Percentiles rank a stretch among this genome's conserved stretches.
phyloP scores from a whole-genome alignment of 2,329 filamentous ascomycete species.

The Pseudonectria buxi region DNA sequence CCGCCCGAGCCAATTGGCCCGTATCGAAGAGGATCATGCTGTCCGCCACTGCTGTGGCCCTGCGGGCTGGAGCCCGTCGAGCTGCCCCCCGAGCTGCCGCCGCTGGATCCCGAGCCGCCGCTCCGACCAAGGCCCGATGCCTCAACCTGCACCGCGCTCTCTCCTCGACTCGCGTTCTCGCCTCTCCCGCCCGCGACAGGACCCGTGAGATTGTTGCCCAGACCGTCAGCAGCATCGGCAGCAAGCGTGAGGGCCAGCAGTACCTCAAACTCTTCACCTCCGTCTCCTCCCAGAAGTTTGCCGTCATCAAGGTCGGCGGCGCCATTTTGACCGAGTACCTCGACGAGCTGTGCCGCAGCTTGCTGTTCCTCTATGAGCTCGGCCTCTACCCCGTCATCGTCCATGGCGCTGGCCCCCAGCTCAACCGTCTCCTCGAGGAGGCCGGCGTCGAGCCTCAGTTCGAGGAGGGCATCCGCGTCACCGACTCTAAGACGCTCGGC shows the following conservation, averaged over 20 bases:
- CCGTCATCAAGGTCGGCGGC: constrained; percentile 96
- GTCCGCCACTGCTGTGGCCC: constrained; percentile 34
- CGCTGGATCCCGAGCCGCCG: constrained; percentile 13
- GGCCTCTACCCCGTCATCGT: constrained; percentile 93
- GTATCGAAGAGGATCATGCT: constrained; percentile 30
- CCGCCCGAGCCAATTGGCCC: constrained; percentile 17
- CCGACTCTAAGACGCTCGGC: constrained; percentile 88
- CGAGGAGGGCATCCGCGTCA: constrained; percentile 92
- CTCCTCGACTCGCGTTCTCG: constrained; percentile 16
- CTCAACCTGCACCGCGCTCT: constrained; percentile 20
- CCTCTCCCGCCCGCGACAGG: constrained; percentile 19
- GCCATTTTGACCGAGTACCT: constrained; percentile 93
- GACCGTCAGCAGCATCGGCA: constrained; percentile 89
- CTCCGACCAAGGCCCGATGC: constrained; percentile 19
- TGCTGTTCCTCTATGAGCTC: constrained; percentile 90
- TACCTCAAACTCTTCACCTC: constrained; percentile 97
- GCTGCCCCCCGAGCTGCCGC: constrained; percentile 26
- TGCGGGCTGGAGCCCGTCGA: constrained; percentile 39
- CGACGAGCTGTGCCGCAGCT: constrained; percentile 79
- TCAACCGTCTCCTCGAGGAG: constrained; percentile 84
- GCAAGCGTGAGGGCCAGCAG: constrained; percentile 92
- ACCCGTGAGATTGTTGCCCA: constrained; percentile 32
- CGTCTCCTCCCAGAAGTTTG: constrained; percentile 93
- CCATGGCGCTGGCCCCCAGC: constrained; percentile 88
- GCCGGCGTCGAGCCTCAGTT: constrained; percentile 93